Evolutionary conservation across 2,329 filamentous ascomycete species (phyloP).

Genomic region (Drechmeria coniospora): DNA sequence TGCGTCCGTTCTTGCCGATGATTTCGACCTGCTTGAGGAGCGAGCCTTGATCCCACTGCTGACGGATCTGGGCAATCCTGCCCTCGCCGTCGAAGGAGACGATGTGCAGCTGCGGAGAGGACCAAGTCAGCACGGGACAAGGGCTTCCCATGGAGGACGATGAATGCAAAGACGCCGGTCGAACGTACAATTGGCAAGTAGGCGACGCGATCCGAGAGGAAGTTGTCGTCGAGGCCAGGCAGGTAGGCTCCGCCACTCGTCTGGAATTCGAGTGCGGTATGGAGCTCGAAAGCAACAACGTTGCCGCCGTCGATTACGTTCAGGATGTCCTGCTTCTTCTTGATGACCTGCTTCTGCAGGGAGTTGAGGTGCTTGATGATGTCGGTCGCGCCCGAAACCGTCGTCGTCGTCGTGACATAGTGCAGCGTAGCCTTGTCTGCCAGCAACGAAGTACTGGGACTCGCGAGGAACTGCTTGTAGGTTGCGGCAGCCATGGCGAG

Average conservation of each 20-base stretch:
- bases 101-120: conserved; percentile 54
- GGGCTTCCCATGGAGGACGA: conserved; percentile 3
- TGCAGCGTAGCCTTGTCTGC: conserved; percentile 54
- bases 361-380: conserved; percentile 71
- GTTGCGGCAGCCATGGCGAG: conserved; percentile 24
- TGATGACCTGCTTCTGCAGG: conserved; percentile 60
- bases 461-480: conserved; percentile 59
- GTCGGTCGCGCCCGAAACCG: conserved; percentile 52
- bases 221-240: conserved; percentile 85
- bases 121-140: neutral
- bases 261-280: conserved; percentile 70
- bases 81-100: conserved; percentile 64
- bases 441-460: conserved; percentile 48
- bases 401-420: conserved; percentile 81
- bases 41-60: conserved; percentile 90
- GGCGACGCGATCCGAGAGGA: conserved; percentile 68
- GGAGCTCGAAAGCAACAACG: conserved; percentile 66
- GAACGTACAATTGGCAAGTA: conserved; percentile 63
- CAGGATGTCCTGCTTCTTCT: conserved; percentile 66
- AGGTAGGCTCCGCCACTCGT: conserved; percentile 74
- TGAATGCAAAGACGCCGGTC: neutral
- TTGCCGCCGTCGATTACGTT: conserved; percentile 55
- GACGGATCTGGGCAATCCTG: conserved; percentile 75
- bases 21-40: conserved; percentile 87
- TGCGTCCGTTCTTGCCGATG: conserved; percentile 77